Base-by-base conservation (phyloP, 495 filamentous ascomycete species). In the Neurospora pannonica region DNA sequence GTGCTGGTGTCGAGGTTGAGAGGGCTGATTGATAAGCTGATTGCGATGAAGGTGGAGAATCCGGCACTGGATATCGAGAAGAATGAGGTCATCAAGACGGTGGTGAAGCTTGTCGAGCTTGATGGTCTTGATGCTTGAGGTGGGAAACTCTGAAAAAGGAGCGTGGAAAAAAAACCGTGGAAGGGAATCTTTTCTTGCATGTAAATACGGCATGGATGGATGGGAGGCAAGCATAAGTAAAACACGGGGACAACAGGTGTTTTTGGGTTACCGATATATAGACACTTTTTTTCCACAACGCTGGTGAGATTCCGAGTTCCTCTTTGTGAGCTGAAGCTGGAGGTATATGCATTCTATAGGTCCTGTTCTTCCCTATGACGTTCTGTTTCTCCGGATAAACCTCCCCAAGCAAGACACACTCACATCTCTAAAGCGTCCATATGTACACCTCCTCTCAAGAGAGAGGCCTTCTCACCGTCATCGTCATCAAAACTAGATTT, bases 1-100 rank as follows among this genome's bases (percentile, higher is more conserved):
- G 95, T 97, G 8, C 82, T 99, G 72, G 92, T 98, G 15, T 92
- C 91, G 17, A 86, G 94, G 71, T 81, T 99, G 70, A 86, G 97
- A 73, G 90, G 88, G 70, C 92, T 98, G 90, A 85, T 99, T 17
- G 97, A 99, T 80, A 88, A 90, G 77, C 85, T 96, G 43, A 87
- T 99, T 74, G 90, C 90, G 74, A 81, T 85, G 70, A 93, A 92
- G 79, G 89, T 97, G 69, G 93, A 96, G 77, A 90, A 95, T 73
- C 93, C 94, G 3, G 83, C 83, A 8, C 74, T 88, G 75, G 71
- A 82, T 15, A 38, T 71, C 11, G 42, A 82, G 21, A 86, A 86
- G 13, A 89, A 87, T 74, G 90, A 91, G 77, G 90, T 98, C 10
- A 91, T 99, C 74, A 88, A 86, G 75, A 81, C 92, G 62, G 93